phyloP scores from a whole-genome alignment of 805 yeast genomes.

The Lipomyces japonicus region DNA sequence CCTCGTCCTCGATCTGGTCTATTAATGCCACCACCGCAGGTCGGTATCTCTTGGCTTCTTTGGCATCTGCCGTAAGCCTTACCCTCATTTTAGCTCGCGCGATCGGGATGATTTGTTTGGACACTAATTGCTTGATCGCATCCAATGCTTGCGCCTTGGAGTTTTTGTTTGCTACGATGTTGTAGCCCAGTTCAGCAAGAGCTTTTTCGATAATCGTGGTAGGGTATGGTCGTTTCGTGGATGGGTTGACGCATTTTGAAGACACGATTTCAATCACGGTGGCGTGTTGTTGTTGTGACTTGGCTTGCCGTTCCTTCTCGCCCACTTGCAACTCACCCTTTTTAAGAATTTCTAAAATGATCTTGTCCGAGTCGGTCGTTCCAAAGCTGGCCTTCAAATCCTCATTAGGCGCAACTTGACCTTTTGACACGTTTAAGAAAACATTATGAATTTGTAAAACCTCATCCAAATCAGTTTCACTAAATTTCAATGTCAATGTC shows the following conservation, averaged over 20 bases:
- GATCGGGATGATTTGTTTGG: slow-evolving; percentile 82
- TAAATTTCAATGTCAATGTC: slow-evolving; percentile 26
- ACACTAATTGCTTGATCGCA: slow-evolving; percentile 73
- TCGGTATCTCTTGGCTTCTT: slow-evolving; percentile 47
- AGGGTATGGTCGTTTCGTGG: slow-evolving; percentile 84
- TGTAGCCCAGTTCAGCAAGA: slow-evolving; percentile 64
- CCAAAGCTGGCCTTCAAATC: slow-evolving; percentile 73
- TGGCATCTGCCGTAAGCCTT: slow-evolving; percentile 50
- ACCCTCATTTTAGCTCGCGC: slow-evolving; percentile 93
- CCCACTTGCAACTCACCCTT: slow-evolving; percentile 94
- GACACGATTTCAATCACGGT: slow-evolving; percentile 80
- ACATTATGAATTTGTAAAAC: slow-evolving; percentile 96
- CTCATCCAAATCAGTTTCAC: slow-evolving; percentile 90
- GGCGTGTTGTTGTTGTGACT: slow-evolving; percentile 66
- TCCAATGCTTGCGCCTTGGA: slow-evolving; percentile 90
- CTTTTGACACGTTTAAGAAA: slow-evolving; percentile 87
- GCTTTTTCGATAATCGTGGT: slow-evolving; percentile 92
- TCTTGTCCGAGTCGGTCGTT: slow-evolving; percentile 66
- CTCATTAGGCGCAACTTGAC: slow-evolving; percentile 84
- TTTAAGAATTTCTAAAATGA: slow-evolving; percentile 73
- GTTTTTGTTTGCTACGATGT: slow-evolving; percentile 65
- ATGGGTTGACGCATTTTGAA: slow-evolving; percentile 88
- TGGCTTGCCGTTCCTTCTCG: slow-evolving; percentile 84
- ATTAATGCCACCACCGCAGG: slow-evolving; percentile 45
- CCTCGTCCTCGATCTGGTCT: slow-evolving; percentile 45